Evolutionary conservation across 805 yeast genomes (phyloP).

Genomic region (Candida ponderosae): DNA sequence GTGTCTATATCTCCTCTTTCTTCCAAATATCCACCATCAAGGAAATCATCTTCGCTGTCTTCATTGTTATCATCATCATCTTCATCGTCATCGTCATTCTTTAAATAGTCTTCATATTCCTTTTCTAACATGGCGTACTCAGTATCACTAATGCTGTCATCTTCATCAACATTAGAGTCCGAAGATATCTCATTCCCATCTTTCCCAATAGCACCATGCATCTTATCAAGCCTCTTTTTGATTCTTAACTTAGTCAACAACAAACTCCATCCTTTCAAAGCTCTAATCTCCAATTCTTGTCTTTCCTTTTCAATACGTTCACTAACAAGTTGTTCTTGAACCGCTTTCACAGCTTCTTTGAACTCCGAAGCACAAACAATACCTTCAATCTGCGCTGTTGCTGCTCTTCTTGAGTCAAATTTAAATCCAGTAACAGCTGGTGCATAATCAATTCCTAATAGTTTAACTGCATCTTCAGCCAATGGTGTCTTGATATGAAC

Average conservation of each 20-base stretch:
- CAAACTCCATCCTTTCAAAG: conserved; percentile 38
- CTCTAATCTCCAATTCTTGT: conserved; percentile 36
- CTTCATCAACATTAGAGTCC: conserved; percentile 2
- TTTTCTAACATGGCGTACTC: conserved; percentile 9
- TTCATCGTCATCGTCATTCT: conserved; percentile 6
- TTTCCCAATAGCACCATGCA: conserved; percentile 31
- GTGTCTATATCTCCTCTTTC: conserved; percentile 2
- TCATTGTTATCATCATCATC: conserved; percentile 12
- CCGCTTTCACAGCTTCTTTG: conserved; percentile 49
- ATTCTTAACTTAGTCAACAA: conserved; percentile 36
- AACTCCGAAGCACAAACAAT: conserved; percentile 61
- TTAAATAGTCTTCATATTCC: conserved; percentile 16
- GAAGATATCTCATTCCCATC: conserved; percentile 7
- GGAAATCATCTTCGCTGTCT: conserved; percentile 3
- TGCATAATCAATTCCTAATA: conserved; percentile 70
- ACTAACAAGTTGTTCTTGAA: conserved; percentile 38
- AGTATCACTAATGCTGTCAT: neutral
- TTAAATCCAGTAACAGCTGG: conserved; percentile 86
- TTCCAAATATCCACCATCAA: conserved; percentile 12
- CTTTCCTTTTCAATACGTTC: conserved; percentile 33
- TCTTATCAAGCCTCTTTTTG: conserved; percentile 31
- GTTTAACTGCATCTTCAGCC: conserved; percentile 63
- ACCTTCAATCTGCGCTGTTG: conserved; percentile 67
- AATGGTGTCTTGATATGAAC: conserved; percentile 45
- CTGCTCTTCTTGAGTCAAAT: conserved; percentile 40